phyloP scores from a whole-genome alignment of 2,329 filamentous ascomycete species.

The Aspergillus candidus region DNA sequence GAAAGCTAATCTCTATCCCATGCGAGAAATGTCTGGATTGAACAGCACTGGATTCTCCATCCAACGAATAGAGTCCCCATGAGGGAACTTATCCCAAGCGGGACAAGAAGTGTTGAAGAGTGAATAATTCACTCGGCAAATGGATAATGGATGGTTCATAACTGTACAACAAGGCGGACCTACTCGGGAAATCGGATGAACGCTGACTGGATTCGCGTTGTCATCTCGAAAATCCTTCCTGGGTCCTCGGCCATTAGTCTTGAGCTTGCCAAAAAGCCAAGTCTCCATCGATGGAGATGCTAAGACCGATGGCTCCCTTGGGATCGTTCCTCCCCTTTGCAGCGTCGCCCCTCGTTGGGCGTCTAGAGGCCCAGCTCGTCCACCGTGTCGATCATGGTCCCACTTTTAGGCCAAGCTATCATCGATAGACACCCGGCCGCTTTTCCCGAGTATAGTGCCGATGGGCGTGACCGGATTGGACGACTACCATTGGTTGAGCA shows the following conservation, averaged over 20 bases:
- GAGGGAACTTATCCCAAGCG: no score
- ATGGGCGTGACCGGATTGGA: conserved; percentile 3
- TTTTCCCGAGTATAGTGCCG: conserved; percentile 13
- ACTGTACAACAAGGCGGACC: no score
- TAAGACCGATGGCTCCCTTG: neutral
- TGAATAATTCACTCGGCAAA: no score
- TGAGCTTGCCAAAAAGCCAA: neutral
- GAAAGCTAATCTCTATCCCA: no score
- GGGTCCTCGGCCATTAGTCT: neutral
- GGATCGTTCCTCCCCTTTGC: neutral
- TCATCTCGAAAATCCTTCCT: neutral
- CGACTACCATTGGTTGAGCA: conserved; percentile 7
- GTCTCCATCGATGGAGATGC: neutral
- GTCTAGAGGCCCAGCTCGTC: conserved; percentile 3
- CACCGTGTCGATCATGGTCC: conserved; percentile 13
- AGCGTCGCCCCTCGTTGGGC: conserved; percentile 4
- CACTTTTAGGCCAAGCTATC: conserved; percentile 11
- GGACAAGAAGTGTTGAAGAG: no score
- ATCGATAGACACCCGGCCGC: conserved; percentile 7
- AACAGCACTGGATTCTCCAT: no score
- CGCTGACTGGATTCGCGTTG: no score
- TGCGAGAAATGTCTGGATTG: no score
- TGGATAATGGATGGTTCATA: no score
- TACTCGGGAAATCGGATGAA: no score
- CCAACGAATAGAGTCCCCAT: no score